Evolutionary conservation across 768 basidiomycete genomes (phyloP), one percentile per base, ranked within the genome.

Genomic region (Tricholoma sp.): DNA sequence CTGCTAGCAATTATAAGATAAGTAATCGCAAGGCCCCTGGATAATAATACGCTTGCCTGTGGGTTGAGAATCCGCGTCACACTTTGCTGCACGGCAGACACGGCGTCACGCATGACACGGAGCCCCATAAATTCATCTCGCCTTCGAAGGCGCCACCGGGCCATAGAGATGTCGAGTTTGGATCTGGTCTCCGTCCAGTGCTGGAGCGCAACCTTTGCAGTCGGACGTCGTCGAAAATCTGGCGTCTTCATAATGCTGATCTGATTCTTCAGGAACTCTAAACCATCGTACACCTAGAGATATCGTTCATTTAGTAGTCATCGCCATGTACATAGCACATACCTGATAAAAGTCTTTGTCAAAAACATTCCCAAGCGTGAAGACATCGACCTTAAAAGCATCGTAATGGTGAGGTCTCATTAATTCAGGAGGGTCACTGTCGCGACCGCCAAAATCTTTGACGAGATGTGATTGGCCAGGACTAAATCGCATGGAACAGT

Each of bases 231-330:
- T 18, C 57, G 59, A 34, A 66, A 65, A 15, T 66, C 63, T 2
- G 49, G 10, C 9, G 55, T 63, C 47, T 63, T 66, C 68, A 70
- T 68, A 45, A 63, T 67, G 9, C 55, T 53, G 42, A 67, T 57
- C 6, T 70, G 58, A 24, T 62, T 60, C 13, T 45, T 31, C 6
- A 72, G 59, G 51, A 73, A 68, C 8, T 69, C 63, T 15, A 70
- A 51, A 10, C 62, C 58, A 48, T 64, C 45, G 52, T 68, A 67
- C 58, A 61, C 64, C 65, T 68, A 50, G 24, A 24, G 7, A 24
- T 13, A 41, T 8, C 13, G 32, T 18, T 5, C 20, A 28, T 53
- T 17, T 9, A 32, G 32, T 24, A 28, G 29, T 18, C 7, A 15
- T 10, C 24, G 24, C 13, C n/a, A 2, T 18, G 39, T 28, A 24